phyloP scores from a whole-genome alignment of 345 rosid species.

The Rhizophora apiculata region DNA sequence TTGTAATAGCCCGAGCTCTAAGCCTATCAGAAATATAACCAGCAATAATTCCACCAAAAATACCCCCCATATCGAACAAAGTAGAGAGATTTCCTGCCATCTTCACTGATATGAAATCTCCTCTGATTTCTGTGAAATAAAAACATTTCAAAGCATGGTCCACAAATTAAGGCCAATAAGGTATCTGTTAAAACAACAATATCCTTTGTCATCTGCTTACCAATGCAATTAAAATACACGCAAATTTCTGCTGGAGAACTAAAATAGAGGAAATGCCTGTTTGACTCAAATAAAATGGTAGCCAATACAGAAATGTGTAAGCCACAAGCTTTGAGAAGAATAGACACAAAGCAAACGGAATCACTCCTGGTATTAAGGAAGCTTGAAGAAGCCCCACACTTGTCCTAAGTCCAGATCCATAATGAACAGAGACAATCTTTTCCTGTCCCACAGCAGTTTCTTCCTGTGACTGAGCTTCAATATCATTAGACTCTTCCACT shows the following conservation, averaged over 20 bases:
- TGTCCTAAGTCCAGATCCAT: conserved; percentile 44
- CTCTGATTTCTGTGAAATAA: conserved; percentile 56
- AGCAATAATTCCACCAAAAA: conserved; percentile 68
- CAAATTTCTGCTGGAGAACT: background rate
- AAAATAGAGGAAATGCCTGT: conserved; percentile 43
- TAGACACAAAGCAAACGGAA: conserved; percentile 73
- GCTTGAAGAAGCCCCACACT: conserved; percentile 81
- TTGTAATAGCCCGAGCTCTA: conserved; percentile 69
- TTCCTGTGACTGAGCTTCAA: conserved; percentile 33
- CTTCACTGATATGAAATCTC: conserved; percentile 70
- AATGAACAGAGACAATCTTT: background rate
- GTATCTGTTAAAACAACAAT: too few relatives aligned
- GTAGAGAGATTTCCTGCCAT: conserved; percentile 87
- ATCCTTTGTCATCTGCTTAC: too few relatives aligned
- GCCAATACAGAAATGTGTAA: conserved; percentile 77
- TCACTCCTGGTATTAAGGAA: conserved; percentile 78
- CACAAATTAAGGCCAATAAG: too few relatives aligned
- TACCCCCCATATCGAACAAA: conserved; percentile 83
- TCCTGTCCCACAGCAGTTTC: conserved; percentile 16
- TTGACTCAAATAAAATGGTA: conserved; percentile 81
- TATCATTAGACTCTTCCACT: conserved; percentile 15
- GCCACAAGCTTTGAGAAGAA: conserved; percentile 86
- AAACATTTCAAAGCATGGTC: background rate
- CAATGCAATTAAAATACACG: background rate
- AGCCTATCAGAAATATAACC: conserved; percentile 76